Evolutionary conservation across 192 early-diverging fungal genomes (phyloP).

Genomic region (Coemansia sp.): DNA sequence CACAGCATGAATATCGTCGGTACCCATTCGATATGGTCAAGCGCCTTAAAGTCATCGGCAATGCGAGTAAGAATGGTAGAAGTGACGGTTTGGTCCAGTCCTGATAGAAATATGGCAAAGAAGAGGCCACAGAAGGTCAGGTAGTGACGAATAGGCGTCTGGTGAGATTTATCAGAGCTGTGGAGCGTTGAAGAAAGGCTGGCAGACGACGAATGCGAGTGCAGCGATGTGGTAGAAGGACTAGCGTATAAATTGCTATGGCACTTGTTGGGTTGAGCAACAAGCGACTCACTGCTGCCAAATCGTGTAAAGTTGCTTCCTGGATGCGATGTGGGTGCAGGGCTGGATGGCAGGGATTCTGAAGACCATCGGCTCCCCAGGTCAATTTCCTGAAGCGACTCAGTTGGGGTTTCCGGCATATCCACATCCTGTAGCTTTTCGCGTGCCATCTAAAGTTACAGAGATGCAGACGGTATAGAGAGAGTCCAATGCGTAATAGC

Average conservation of each 20-base stretch:
- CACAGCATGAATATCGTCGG: conserved; percentile 75
- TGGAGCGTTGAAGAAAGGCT: background rate
- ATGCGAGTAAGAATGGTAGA: conserved; percentile 78
- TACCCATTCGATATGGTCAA: conserved; percentile 80
- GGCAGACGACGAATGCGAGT: background rate
- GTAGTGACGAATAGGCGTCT: background rate
- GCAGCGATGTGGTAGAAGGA: conserved; percentile 7
- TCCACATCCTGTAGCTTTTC: background rate
- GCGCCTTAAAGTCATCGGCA: conserved; percentile 68
- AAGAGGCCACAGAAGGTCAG: conserved; percentile 53
- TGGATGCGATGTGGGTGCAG: conserved; percentile 3
- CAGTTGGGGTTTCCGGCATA: background rate
- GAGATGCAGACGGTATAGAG: background rate
- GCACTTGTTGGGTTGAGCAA: conserved; percentile 1
- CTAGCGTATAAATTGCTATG: background rate
- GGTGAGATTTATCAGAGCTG: background rate
- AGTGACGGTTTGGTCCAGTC: conserved; percentile 85
- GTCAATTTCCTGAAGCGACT: conserved; percentile 3
- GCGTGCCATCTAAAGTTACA: background rate
- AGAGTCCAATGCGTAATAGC: too few species aligned
- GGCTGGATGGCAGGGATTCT: conserved; percentile 6
- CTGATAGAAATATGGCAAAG: conserved; percentile 71
- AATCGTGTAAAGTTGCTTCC: conserved; percentile 6
- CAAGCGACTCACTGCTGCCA: conserved; percentile 24
- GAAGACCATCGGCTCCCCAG: background rate